phyloP scores from a whole-genome alignment of 768 basidiomycete genomes.

The Myochromella boudieri region DNA sequence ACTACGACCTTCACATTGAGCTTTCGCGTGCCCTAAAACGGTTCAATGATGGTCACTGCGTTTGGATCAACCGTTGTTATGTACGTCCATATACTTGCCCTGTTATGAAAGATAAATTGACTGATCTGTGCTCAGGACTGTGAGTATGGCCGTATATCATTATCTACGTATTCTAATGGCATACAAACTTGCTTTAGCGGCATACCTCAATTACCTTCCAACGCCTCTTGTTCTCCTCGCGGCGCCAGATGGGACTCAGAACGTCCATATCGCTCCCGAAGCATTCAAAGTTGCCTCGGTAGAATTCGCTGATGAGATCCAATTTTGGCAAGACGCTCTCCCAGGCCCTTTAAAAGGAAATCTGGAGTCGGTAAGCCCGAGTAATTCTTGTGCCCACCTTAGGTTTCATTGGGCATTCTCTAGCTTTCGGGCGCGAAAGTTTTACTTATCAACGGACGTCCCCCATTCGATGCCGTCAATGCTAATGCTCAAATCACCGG shows the following conservation, averaged over 20 bases:
- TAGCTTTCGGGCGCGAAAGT: conserved; percentile 54
- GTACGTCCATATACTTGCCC: conserved; percentile 33
- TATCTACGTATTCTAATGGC: not conserved
- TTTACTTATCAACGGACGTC: conserved; percentile 47
- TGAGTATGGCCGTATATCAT: conserved; percentile 14
- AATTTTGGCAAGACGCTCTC: conserved; percentile 54
- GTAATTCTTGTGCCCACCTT: not conserved
- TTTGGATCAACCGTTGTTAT: conserved; percentile 55
- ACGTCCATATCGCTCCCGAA: conserved; percentile 51
- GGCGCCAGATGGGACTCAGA: conserved; percentile 41
- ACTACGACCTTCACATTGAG: conserved; percentile 57
- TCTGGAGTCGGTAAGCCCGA: conserved; percentile 38
- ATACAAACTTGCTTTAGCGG: conserved; percentile 23
- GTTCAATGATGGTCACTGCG: conserved; percentile 59
- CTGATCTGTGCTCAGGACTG: conserved; percentile 16
- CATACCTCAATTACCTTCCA: conserved; percentile 49
- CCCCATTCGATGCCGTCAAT: conserved; percentile 52
- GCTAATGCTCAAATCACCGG: conserved; percentile 51
- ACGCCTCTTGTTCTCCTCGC: conserved; percentile 48
- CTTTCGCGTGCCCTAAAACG: conserved; percentile 52
- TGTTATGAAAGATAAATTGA: not conserved
- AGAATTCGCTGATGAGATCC: conserved; percentile 51
- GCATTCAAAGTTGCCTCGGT: conserved; percentile 51
- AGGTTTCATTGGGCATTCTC: not conserved
- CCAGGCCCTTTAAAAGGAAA: conserved; percentile 45